Evolutionary conservation across 106 monocot species (phyloP).

Genomic region (Cymbidium sinense): DNA sequence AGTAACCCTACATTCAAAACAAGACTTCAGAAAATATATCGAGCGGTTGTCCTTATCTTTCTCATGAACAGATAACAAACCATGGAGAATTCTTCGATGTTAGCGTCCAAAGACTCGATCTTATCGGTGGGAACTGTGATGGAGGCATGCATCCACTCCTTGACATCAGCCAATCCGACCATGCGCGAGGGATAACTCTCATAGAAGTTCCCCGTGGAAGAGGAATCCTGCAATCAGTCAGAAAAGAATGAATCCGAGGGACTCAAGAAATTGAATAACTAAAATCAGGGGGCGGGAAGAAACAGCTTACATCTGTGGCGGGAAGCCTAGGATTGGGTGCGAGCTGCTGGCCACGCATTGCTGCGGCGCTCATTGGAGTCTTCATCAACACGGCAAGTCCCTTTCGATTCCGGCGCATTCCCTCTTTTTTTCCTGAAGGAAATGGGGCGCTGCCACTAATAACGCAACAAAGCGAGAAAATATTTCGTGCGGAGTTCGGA

Average conservation of each 20-base stretch:
- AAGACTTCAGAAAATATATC: neutral
- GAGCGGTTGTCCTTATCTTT: neutral
- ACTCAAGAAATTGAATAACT: neutral
- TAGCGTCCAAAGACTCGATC: conserved; percentile 25
- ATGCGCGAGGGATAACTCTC: neutral
- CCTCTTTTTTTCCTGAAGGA: conserved; percentile 35
- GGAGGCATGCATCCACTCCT: conserved; percentile 44
- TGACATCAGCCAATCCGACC: conserved; percentile 31
- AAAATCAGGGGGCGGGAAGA: neutral
- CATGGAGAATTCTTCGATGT: conserved; percentile 39
- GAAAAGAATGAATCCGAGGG: neutral
- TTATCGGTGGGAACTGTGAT: conserved; percentile 30
- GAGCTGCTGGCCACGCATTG: neutral
- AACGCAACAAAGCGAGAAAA: neutral
- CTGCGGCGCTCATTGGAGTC: conserved; percentile 31
- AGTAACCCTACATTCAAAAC: conserved; percentile 33
- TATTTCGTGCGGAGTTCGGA: neutral
- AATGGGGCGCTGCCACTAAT: neutral
- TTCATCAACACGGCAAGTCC: conserved; percentile 49
- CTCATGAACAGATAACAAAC: conserved; percentile 7
- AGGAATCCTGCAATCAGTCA: neutral
- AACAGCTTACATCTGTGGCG: neutral
- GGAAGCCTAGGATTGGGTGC: conserved; percentile 3
- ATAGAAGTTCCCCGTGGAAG: neutral
- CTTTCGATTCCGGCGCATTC: conserved; percentile 35